Evolutionary conservation across 78 protist genomes (phyloP), one percentile per base, ranked within the genome.

Genomic region (Trichosphaerium sp.): DNA sequence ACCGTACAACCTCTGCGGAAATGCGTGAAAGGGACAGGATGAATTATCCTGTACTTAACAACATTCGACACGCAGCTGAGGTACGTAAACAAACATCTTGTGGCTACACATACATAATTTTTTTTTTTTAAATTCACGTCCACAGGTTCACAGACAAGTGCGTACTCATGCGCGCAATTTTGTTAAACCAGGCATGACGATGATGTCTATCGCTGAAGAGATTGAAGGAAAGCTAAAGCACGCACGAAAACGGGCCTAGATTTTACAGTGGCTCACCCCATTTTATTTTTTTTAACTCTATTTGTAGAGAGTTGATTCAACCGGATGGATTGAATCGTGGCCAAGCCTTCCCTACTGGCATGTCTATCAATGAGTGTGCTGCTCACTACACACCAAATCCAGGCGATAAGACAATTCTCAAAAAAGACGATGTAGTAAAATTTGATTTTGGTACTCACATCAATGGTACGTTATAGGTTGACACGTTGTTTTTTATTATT

Each of bases 311-410:
- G 15, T 71, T 92, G 14, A 83, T 86, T 38, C 69, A 74, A 34
- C 94, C 65, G 1, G 59, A 91, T 60, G 89, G 90, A 10, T 56
- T 88, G 25, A 48, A 78, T 43, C 74, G 83, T 21, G 98, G 98
- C 54, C 59, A 71, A 28, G 98, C 91, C 1, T 94, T 94, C 71
- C 98, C 98, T 42, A 88, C 94, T 3, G 96, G 98, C 47, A 37
- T 64, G 3, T 89, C 96, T 12, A 25, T 96, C 65, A 94, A 96
- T 75, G 62, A 86, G 65, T 66, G 62, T 23, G 99, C 99, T 0
- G 99, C 99, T 25, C 99, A 96, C 76, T 95, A 41, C 47, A 94
- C 98, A 31, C 99, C 99, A 42, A 95, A 94, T 67, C n/a, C 90
- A 0, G 99, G 97, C 14, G 98, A 96, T 79, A 87, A 83, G 67